A percentile compares a stretch with the other conserved stretches of the same genome.
These are phyloP conservation scores for Coemansia aciculifera DNA, from an alignment of 192 early-diverging fungal genomes.

Conservation along the genomic window DNA sequence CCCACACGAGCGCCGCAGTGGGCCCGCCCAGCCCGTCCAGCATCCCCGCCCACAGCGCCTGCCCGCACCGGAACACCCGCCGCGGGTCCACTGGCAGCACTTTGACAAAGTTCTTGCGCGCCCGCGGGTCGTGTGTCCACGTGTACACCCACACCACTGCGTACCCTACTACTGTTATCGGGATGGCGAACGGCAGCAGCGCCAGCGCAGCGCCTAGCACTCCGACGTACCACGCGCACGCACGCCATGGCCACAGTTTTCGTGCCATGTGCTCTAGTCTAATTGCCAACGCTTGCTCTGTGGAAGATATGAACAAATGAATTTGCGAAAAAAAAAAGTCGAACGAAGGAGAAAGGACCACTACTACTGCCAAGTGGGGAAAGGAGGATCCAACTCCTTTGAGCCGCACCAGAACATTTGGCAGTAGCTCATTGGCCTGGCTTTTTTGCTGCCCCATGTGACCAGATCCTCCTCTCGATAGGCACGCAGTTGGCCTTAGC, in stretches of 20 bases:
- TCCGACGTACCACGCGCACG: conserved; percentile 18
- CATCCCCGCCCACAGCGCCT: conserved; percentile 52
- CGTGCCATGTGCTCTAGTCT: conserved; percentile 1
- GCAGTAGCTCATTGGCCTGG: background rate
- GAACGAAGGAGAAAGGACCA: background rate
- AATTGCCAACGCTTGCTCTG: background rate
- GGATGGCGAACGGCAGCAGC: conserved; percentile 47
- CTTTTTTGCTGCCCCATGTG: background rate
- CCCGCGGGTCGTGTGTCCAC: conserved; percentile 54
- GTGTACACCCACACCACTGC: conserved; percentile 51
- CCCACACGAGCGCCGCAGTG: conserved; percentile 38
- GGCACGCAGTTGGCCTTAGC: background rate
- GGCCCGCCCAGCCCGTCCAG: conserved; percentile 54
- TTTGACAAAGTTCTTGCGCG: conserved; percentile 27
- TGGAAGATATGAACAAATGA: background rate
- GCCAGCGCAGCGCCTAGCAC: conserved; percentile 12
- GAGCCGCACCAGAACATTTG: conserved; percentile 4
- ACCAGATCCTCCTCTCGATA: background rate
- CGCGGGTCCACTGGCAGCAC: conserved; percentile 47
- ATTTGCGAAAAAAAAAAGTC: background rate
- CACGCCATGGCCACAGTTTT: conserved; percentile 22
- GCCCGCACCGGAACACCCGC: conserved; percentile 45
- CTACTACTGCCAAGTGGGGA: background rate
- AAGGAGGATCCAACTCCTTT: background rate
- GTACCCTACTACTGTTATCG: conserved; percentile 27